Evolutionary conservation across 176 grass and related monocot genomes (phyloP).

Genomic region (Canna indica): DNA sequence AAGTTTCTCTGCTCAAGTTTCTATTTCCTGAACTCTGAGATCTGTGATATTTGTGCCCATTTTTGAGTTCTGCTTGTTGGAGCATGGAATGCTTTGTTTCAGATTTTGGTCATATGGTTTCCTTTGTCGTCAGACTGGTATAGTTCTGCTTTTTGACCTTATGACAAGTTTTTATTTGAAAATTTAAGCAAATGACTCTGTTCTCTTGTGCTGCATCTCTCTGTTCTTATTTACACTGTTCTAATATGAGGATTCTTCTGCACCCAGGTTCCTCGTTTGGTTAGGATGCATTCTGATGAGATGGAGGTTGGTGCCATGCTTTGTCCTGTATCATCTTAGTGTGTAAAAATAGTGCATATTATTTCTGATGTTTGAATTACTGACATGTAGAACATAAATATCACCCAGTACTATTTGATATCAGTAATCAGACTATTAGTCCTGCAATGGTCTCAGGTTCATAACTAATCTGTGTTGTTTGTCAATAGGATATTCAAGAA

Average conservation of each 20-base stretch:
- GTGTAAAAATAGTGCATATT: background rate
- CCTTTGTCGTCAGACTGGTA: too few species aligned
- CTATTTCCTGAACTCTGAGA: background rate
- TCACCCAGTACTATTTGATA: background rate
- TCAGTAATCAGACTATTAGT: background rate
- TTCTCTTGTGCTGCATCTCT: slow-evolving; percentile 3
- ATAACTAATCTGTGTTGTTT: background rate
- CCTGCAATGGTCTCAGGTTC: background rate
- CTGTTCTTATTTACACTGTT: background rate
- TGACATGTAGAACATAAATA: background rate
- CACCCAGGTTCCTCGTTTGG: slow-evolving; percentile 87
- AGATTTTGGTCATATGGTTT: background rate
- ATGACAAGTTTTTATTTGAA: background rate
- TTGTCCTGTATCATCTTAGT: background rate
- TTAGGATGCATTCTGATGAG: slow-evolving; percentile 92
- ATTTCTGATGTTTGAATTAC: background rate
- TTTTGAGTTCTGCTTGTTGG: background rate
- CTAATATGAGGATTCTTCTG: slow-evolving; percentile 11
- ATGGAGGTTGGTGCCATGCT: slow-evolving; percentile 63
- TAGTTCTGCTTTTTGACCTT: background rate
- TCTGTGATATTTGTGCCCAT: background rate
- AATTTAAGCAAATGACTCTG: background rate
- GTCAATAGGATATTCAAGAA: slow-evolving; percentile 88
- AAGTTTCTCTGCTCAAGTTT: background rate
- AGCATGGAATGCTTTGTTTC: too few species aligned